Conservation (phyloP, 2,329 filamentous ascomycete genomes). For the Phyllosticta ampelicida region DNA sequence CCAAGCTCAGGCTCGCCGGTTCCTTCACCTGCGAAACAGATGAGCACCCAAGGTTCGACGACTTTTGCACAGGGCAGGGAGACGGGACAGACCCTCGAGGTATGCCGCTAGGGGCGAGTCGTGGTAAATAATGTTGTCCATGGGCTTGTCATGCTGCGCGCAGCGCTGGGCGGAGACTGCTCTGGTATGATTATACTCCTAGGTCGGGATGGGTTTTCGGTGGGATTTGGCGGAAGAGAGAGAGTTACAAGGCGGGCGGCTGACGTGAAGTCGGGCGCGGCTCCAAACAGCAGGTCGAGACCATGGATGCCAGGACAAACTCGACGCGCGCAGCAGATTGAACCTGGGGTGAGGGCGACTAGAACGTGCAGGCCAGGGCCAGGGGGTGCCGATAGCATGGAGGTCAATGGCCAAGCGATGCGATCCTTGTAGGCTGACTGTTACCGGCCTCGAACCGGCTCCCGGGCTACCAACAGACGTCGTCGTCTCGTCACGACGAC, state of each 20-base stretch:
- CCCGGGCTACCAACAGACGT: too few relatives aligned
- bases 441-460: too few relatives aligned
- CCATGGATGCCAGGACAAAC: background rate
- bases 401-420: too few relatives aligned
- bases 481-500: too few relatives aligned
- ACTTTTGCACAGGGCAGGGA: background rate
- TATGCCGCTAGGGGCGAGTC: conserved; percentile 82
- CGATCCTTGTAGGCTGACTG: too few relatives aligned
- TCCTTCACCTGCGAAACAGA: conserved; percentile 22
- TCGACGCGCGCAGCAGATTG: background rate
- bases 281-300: background rate
- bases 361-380: too few relatives aligned
- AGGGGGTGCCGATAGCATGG: too few relatives aligned
- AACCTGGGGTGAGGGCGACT: background rate
- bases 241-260: background rate
- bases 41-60: conserved; percentile 14
- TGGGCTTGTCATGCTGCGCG: conserved; percentile 29
- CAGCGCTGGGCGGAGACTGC: background rate
- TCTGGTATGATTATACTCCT: background rate
- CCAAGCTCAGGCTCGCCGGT: conserved; percentile 15
- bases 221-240: background rate
- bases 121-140: conserved; percentile 84
- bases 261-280: background rate
- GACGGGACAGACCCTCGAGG: conserved; percentile 59
- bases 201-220: background rate